Base-by-base conservation (phyloP, 2,329 filamentous ascomycete species). In the Phialocephala sp. region DNA sequence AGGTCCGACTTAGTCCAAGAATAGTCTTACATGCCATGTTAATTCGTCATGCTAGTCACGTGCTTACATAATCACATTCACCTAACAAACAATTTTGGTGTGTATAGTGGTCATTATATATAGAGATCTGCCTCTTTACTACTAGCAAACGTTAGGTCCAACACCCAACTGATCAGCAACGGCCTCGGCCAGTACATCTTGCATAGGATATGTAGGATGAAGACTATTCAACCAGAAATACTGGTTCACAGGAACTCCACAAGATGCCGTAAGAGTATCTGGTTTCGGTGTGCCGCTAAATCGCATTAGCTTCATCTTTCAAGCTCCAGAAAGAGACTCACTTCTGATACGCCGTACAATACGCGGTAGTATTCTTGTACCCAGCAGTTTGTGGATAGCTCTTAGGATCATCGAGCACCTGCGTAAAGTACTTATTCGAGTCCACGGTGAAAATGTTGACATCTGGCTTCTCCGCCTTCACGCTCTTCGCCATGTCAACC, bases 171-270 rank as follows among this genome's bases (percentile, higher is more conserved):
- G 73, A 61, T 76, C 73, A 2, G 80, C 79, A 50, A 88, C 77
- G 59, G 78, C 74, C 64, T 83, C 76, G 0, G 87, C 87, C 8
- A 87, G 82, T 6, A 84, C 83, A 60, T 88, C 84, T 68, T 89
- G 87, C 61, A 89, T 82, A 0, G 85, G 82, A 72, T 84, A 87
- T 0, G 87, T 89, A n/a, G 88, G 87, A 72, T 90, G 88, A 68
- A 90, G 74, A 45, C 76, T 80, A 70, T 90, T 89, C 36, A 89
- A 77, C 87, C 87, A 90, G 70, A 89, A 83, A 73, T 89, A 89
- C 76, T 89, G 77, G 72, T 89, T 84, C 2, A 88, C 85, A 0
- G 84, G 78, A 54, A 85, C 75, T 1, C 79, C 79, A 73, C 87
- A 89, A 57, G 78, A 80, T 5, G 78, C 71, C 57, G 76, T 76